These are phyloP conservation scores for Dictyostelium purpureum DNA, from an alignment of 78 protist species.

Conservation along the genomic window DNA sequence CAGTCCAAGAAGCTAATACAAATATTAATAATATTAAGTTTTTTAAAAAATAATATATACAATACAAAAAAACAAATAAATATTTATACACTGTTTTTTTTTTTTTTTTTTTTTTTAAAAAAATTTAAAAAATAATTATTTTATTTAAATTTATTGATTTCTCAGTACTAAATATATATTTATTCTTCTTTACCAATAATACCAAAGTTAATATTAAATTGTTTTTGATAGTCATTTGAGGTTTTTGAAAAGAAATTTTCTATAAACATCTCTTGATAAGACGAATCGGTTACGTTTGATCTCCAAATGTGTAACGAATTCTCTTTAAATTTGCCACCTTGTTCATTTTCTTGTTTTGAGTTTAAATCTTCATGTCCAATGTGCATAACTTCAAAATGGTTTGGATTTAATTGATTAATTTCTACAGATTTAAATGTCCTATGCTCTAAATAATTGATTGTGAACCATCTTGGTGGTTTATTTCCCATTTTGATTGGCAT, in stretches of 20 bases:
- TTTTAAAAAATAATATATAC: background rate
- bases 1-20: background rate
- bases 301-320: background rate
- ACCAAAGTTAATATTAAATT: background rate
- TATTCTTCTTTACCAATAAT: slow-evolving; percentile 10
- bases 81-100: background rate
- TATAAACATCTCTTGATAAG: background rate
- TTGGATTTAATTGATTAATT: background rate
- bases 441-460: background rate
- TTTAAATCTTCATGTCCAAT: slow-evolving; percentile 12
- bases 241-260: background rate
- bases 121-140: background rate
- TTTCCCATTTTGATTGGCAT: slow-evolving; percentile 19
- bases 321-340: background rate
- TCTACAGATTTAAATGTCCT: background rate
- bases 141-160: background rate
- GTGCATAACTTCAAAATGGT: background rate
- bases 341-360: background rate
- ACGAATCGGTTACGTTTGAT: background rate
- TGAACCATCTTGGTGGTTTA: slow-evolving; percentile 9
- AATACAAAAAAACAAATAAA: background rate
- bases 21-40: background rate
- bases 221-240: slow-evolving; percentile 1
- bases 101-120: background rate
- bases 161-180: too few species aligned